Conservation (phyloP, 805 yeast genomes). For the Wickerhamiella brachini region DNA sequence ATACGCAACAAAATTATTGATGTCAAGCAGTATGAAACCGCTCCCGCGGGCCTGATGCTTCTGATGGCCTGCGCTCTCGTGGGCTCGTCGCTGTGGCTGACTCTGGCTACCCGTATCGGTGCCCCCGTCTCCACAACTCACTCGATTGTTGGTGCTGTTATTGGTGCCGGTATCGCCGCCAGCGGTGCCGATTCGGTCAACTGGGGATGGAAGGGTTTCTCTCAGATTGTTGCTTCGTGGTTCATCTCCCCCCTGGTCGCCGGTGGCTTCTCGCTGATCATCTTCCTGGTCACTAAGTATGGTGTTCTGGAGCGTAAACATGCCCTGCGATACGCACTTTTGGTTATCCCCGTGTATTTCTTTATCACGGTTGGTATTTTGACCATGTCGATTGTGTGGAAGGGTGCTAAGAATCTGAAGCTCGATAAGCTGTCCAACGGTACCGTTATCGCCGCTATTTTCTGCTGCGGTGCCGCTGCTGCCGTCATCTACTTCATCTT, state of each 20-base stretch:
- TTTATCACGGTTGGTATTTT: slow-evolving; percentile 45
- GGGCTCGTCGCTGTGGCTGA: slow-evolving; percentile 60
- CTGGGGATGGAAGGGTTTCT: slow-evolving; percentile 59
- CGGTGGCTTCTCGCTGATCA: slow-evolving; percentile 44
- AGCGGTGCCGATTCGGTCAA: slow-evolving; percentile 43
- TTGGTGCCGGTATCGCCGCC: slow-evolving; percentile 65
- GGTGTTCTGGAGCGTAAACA: slow-evolving; percentile 46
- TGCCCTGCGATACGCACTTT: slow-evolving; percentile 41
- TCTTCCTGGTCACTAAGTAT: slow-evolving; percentile 47
- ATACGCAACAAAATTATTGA: slow-evolving; percentile 53
- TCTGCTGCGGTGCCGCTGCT: slow-evolving; percentile 54
- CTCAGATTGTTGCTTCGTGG: slow-evolving; percentile 69
- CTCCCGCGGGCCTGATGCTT: slow-evolving; percentile 61
- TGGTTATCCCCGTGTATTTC: slow-evolving; percentile 46
- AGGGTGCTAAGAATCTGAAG: slow-evolving; percentile 59
- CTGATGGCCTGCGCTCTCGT: slow-evolving; percentile 64
- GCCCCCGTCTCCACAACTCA: slow-evolving; percentile 78
- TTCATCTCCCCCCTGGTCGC: slow-evolving; percentile 63
- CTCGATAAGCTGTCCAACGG: slow-evolving; percentile 39
- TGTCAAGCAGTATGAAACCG: slow-evolving; percentile 32
- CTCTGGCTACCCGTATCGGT: slow-evolving; percentile 51
- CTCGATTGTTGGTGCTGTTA: slow-evolving; percentile 61
- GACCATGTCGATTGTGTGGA: slow-evolving; percentile 69
- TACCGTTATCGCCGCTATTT: slow-evolving; percentile 42
- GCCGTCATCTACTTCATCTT: slow-evolving; percentile 36